A percentile compares a stretch with the other conserved stretches of the same genome.
These are phyloP conservation scores for Pisolithus albus DNA, from an alignment of 768 basidiomycete genomes.

Conservation along the genomic window DNA sequence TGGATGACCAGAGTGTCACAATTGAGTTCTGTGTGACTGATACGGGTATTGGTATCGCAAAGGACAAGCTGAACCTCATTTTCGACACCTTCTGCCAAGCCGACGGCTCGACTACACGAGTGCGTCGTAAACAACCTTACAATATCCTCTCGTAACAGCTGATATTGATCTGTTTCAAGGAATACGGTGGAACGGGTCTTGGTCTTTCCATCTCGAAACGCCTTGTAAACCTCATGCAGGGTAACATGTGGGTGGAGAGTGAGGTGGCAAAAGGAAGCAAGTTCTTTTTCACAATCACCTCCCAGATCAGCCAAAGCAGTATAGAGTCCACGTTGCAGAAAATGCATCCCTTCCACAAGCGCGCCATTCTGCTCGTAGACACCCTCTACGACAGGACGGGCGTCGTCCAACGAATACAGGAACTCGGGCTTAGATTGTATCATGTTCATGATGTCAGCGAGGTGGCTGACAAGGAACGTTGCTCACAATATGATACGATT, in stretches of 20 bases:
- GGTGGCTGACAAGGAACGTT: constrained; percentile 72
- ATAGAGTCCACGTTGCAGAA: constrained; percentile 68
- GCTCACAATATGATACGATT: constrained; percentile 90
- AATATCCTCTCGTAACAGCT: constrained; percentile 4
- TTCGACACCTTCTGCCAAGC: constrained; percentile 99
- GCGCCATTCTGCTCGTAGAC: constrained; percentile 89
- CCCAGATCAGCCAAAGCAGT: constrained; percentile 68
- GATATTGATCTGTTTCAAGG: constrained; percentile 30
- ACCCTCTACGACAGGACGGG: constrained; percentile 69
- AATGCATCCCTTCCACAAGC: constrained; percentile 81
- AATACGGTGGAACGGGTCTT: constrained; percentile 95
- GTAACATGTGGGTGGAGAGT: constrained; percentile 98
- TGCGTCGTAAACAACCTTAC: constrained; percentile 31
- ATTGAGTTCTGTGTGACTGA: constrained; percentile 97
- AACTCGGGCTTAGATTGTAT: constrained; percentile 72
- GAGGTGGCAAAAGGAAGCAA: constrained; percentile 88
- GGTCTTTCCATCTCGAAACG: constrained; percentile 97
- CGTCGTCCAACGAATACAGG: constrained; percentile 68
- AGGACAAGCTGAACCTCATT: constrained; percentile 95
- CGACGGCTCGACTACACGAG: constrained; percentile 94
- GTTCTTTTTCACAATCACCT: constrained; percentile 96
- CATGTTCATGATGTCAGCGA: constrained; percentile 75
- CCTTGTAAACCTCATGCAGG: constrained; percentile 94
- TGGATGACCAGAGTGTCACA: constrained; percentile 79
- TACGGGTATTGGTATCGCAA: constrained; percentile 97